Evolutionary conservation across 2,329 filamentous ascomycete genomes (phyloP).

Genomic region (Cercospora sp.): DNA sequence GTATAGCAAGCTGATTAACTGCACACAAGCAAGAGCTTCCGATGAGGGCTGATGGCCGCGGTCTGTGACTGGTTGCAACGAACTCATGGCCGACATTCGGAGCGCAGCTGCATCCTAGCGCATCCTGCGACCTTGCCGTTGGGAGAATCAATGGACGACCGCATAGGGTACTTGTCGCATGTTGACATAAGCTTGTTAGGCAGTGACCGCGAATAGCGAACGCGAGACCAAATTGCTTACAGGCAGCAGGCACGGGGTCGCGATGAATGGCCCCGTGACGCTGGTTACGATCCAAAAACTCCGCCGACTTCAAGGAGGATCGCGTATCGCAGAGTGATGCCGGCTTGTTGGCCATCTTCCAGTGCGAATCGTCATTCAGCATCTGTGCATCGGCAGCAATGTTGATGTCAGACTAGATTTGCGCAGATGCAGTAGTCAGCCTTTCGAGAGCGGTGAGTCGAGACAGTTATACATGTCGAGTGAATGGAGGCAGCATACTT

Average conservation of each 20-base stretch:
- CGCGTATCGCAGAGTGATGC: not conserved
- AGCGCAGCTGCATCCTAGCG: conserved; percentile 1
- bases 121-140: not conserved
- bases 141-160: not conserved
- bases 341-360: not conserved
- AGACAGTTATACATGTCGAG: not conserved
- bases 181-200: not conserved
- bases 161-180: not conserved
- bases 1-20: not conserved
- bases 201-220: not conserved
- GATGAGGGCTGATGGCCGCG: not conserved
- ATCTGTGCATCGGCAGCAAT: not conserved
- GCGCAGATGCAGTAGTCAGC: not conserved
- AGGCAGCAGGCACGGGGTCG: not conserved
- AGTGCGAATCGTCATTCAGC: not conserved
- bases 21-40: not conserved
- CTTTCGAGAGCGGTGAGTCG: not conserved
- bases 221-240: not conserved
- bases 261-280: not conserved
- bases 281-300: not conserved
- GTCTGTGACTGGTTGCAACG: not conserved
- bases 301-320: not conserved
- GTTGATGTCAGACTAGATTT: not conserved
- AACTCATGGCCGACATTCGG: not conserved
- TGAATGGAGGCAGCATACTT: not conserved